Evolutionary conservation across 345 rosid species (phyloP), one percentile per base, ranked within the genome.

Genomic region (Murraya paniculata): DNA sequence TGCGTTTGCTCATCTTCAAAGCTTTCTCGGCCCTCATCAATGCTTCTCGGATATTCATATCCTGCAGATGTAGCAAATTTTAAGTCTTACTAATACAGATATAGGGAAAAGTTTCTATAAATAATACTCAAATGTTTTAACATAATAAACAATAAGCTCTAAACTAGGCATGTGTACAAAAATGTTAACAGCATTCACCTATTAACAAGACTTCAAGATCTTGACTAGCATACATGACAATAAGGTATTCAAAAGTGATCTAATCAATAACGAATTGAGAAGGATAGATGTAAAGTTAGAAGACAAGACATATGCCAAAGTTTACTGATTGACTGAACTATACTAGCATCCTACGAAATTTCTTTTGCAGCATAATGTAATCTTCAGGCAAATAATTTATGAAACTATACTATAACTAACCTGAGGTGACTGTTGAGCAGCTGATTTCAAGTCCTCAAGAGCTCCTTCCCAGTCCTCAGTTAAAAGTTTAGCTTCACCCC

Each of bases 401-500:
- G 27, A 62, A 64, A 27, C 41, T 77, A 4, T 24, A 59, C 50
- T 30, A 28, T 31, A 24, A 82, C 91, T 58, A 84, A 96, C 98
- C 98, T 94, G 98, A 68, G 98, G 94, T 30, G 94, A 93, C 72
- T 75, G 79, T 82, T 94, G 90, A 81, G 98, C 97, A 13, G 98
- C 99, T 36, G 90, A 79, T 79, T 93, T 93, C 56, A 94, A 80
- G 86, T 97, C 99, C 58, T 87, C 92, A 69, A 97, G 93, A 41
- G 99, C 99, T 81, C 99, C 99, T 90, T 94, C 98, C 95, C 95
- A 97, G 76, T 97, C 98, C 87, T 97, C 99, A 4, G 84, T 84
- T 83, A 97, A 84, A 72, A 94, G 88, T 90, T 93, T 94, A 81
- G 99, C 98, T 88, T 97, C 97, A 75, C 98, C 99, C 75, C 98